Conservation (phyloP, 2,329 filamentous ascomycete genomes). For the Diaporthe longicolla region DNA sequence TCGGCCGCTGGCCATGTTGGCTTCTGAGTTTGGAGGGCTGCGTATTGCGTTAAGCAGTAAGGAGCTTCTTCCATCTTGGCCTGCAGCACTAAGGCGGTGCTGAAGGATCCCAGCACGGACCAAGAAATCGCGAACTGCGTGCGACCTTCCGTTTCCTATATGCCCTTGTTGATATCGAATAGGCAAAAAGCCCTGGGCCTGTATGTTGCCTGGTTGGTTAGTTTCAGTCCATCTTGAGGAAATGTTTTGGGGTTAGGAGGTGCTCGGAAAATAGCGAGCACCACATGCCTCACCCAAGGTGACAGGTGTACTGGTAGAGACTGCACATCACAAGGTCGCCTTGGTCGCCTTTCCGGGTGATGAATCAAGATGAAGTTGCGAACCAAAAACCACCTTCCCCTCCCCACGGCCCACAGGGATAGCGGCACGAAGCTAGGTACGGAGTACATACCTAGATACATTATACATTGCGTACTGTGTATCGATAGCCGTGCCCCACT, state of each 20-base stretch:
- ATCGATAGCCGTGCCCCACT: constrained; percentile 5
- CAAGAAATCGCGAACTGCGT: background rate
- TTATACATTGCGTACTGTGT: background rate
- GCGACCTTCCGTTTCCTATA: constrained; percentile 19
- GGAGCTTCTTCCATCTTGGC: constrained; percentile 16
- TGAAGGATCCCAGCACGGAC: background rate
- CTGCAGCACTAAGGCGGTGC: constrained; percentile 15
- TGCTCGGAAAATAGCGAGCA: background rate
- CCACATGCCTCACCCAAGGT: background rate
- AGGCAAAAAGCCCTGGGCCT: background rate
- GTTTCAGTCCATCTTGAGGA: no score
- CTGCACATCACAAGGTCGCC: no score
- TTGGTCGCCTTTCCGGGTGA: no score
- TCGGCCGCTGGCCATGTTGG: background rate
- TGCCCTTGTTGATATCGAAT: background rate
- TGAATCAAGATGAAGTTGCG: constrained; percentile 5
- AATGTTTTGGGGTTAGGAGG: background rate
- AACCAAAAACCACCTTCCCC: no score
- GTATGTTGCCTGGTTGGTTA: no score
- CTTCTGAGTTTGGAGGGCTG: background rate
- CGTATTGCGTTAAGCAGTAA: constrained; percentile 2
- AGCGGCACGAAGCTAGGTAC: no score
- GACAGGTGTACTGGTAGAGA: background rate
- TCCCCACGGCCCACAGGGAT: no score
- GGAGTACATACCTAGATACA: no score